These are phyloP conservation scores for Phyllosticta citriasiana DNA, from an alignment of 2,329 filamentous ascomycete species.

Conservation along the genomic window DNA sequence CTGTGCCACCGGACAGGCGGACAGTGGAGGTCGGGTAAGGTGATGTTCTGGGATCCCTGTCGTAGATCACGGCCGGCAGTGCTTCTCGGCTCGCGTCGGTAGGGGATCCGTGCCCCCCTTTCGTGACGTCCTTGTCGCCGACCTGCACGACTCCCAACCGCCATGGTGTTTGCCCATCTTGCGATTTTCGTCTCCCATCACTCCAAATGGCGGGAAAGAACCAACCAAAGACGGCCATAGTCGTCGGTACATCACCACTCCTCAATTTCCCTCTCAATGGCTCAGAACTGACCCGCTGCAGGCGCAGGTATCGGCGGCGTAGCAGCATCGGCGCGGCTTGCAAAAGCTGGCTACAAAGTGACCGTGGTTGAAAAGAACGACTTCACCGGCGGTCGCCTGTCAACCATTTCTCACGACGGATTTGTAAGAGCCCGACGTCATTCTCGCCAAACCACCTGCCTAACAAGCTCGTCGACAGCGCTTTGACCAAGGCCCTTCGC, in stretches of 20 bases:
- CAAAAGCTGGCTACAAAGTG: slow-evolving; percentile 60
- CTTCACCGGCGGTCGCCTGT: slow-evolving; percentile 63
- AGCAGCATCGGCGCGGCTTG: slow-evolving; percentile 60
- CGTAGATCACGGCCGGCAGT: not conserved
- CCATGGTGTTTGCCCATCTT: not conserved
- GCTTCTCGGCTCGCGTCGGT: not conserved
- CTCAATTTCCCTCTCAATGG: not conserved
- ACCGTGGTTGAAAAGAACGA: slow-evolving; percentile 70
- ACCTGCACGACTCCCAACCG: not conserved
- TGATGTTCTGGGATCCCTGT: not conserved
- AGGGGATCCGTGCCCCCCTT: not conserved
- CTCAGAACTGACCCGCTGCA: slow-evolving; percentile 13
- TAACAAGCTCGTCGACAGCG: slow-evolving; percentile 28
- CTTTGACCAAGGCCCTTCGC: slow-evolving; percentile 68
- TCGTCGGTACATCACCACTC: slow-evolving; percentile 37
- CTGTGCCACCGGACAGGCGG: not conserved
- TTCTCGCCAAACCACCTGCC: not conserved
- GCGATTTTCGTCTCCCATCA: not conserved
- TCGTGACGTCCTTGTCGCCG: not conserved
- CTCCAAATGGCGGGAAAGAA: slow-evolving; percentile 4
- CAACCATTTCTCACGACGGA: slow-evolving; percentile 49
- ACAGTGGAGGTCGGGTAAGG: not conserved
- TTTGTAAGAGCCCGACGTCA: slow-evolving; percentile 33
- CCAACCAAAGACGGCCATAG: slow-evolving; percentile 39
- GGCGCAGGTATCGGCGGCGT: slow-evolving; percentile 64